phyloP scores from a whole-genome alignment of 306 rosid species.

The Cucurbita argyrosperma region DNA sequence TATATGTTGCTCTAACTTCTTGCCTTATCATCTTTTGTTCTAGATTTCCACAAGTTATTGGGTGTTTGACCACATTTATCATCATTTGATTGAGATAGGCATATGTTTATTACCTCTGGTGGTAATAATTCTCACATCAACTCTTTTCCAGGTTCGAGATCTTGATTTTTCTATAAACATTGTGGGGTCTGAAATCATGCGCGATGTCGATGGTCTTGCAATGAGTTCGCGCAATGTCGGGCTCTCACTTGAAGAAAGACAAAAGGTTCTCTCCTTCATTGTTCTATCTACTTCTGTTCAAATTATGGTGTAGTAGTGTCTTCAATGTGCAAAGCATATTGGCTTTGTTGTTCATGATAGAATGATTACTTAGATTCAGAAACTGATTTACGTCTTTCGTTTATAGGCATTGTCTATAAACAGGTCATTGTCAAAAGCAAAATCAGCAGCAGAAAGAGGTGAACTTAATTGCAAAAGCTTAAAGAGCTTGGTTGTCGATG shows the following conservation, averaged over 20 bases:
- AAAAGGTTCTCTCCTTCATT: slow-evolving; percentile 29
- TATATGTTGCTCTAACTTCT: not conserved
- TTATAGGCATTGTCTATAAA: slow-evolving; percentile 63
- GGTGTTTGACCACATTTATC: not conserved
- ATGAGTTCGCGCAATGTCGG: slow-evolving; percentile 88
- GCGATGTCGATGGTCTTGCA: slow-evolving; percentile 76
- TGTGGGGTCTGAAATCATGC: slow-evolving; percentile 52
- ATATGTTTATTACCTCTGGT: not conserved
- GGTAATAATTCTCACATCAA: not conserved
- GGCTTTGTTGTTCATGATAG: not conserved
- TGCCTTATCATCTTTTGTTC: not conserved
- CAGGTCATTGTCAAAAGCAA: slow-evolving; percentile 57
- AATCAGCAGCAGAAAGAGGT: slow-evolving; percentile 50
- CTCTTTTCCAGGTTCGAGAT: slow-evolving; percentile 56
- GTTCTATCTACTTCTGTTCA: not conserved
- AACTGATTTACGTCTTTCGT: not conserved
- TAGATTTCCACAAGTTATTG: not conserved
- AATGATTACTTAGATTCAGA: not conserved
- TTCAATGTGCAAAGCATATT: not conserved
- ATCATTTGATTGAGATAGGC: not conserved
- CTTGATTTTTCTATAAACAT: slow-evolving; percentile 67
- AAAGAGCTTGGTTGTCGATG: slow-evolving; percentile 27
- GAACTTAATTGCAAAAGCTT: slow-evolving; percentile 35
- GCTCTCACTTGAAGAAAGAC: slow-evolving; percentile 62
- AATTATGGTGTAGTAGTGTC: not conserved